phyloP scores from a whole-genome alignment of 2,329 filamentous ascomycete species.

The Lachnellula arida region DNA sequence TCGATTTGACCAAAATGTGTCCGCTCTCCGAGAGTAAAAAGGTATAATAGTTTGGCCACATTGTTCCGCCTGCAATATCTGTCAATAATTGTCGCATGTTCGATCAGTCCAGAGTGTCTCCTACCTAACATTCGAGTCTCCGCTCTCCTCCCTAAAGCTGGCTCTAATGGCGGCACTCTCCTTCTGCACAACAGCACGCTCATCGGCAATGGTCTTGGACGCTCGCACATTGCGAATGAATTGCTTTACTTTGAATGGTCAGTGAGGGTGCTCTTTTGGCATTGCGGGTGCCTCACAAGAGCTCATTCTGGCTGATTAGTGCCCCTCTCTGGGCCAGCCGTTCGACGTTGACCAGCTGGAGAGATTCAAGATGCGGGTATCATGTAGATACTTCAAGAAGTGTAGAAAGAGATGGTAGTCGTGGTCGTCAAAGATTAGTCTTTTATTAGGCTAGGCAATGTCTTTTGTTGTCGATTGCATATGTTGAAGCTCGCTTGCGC shows the following conservation, averaged over 20 bases:
- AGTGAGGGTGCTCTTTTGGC: constrained; percentile 11
- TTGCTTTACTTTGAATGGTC: constrained; percentile 73
- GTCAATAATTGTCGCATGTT: constrained; percentile 12
- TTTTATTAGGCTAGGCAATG: neutral
- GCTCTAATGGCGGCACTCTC: constrained; percentile 97
- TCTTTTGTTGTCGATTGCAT: neutral
- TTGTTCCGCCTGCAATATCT: constrained; percentile 75
- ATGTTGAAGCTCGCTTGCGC: neutral
- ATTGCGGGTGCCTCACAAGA: constrained; percentile 28
- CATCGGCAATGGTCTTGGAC: constrained; percentile 97
- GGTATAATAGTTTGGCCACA: constrained; percentile 95
- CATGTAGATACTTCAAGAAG: neutral
- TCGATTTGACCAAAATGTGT: constrained; percentile 99
- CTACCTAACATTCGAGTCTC: constrained; percentile 85
- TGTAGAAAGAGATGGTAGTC: too few species aligned
- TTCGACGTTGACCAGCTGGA: constrained; percentile 16
- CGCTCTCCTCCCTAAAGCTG: constrained; percentile 95
- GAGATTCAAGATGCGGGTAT: neutral
- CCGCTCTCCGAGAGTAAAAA: constrained; percentile 94
- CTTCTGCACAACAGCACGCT: constrained; percentile 96
- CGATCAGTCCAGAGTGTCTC: constrained; percentile 25
- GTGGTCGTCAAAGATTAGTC: neutral
- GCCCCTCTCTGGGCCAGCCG: constrained; percentile 31
- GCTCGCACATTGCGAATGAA: constrained; percentile 99
- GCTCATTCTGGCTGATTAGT: constrained; percentile 30